A percentile compares a stretch with the other conserved stretches of the same genome.
These are phyloP conservation scores for Chenopodium album DNA, from an alignment of 148 eudicot genomes.

Conservation along the genomic window DNA sequence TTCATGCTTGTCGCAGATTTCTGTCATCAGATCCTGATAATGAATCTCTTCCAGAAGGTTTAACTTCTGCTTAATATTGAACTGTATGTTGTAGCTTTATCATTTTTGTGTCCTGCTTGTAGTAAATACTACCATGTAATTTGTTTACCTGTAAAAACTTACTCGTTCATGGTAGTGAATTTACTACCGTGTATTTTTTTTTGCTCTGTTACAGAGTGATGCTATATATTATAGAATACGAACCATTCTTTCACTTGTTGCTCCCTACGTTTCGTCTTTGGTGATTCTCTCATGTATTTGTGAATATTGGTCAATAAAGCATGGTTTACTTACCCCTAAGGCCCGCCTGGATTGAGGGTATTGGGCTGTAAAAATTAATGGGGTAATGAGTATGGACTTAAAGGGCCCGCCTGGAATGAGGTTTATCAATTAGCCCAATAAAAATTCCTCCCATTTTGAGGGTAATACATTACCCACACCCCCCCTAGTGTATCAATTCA, in stretches of 20 bases:
- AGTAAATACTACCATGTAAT: not conserved
- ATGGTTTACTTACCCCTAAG: not conserved
- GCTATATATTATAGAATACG: not conserved
- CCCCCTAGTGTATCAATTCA: no score
- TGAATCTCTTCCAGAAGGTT: constrained; percentile 63
- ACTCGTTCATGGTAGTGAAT: not conserved
- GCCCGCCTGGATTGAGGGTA: no score
- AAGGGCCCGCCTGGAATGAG: no score
- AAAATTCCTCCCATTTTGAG: no score
- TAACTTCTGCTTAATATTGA: constrained; percentile 45
- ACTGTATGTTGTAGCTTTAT: constrained; percentile 24
- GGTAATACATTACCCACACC: no score
- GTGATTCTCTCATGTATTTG: constrained; percentile 7
- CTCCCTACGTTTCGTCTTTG: not conserved
- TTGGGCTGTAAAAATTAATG: no score
- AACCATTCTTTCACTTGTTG: not conserved
- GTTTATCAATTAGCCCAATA: no score
- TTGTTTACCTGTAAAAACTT: not conserved
- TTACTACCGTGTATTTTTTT: not conserved
- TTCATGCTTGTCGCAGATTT: constrained; percentile 74
- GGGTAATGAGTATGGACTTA: no score
- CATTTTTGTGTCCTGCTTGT: not conserved
- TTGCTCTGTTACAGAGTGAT: no score
- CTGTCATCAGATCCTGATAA: constrained; percentile 51
- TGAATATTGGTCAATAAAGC: constrained; percentile 3